Evolutionary conservation across 352 stramenopile genomes (phyloP), one percentile per base, ranked within the genome.

Genomic region (Phytophthora macrochlamydospora): DNA sequence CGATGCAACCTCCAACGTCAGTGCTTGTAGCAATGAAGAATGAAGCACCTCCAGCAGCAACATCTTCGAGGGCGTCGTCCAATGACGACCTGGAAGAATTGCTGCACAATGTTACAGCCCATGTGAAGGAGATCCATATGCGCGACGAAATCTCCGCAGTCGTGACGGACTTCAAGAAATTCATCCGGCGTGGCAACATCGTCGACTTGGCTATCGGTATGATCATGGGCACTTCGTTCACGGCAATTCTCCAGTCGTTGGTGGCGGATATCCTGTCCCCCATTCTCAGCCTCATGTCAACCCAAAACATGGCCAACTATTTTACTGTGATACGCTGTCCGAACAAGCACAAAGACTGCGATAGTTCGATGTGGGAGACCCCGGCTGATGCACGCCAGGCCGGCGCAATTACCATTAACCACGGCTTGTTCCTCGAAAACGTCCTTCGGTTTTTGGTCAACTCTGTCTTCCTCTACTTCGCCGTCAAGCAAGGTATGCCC

Each of bases 381-480:
- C 82, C 69, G 57, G 63, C 78, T 35, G 68, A 79, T 69, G 77
- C 80, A 2, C 77, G 78, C 9, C 73, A 79, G 18, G 59, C 70
- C 1, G 80, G 80, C 4, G 77, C 77, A 0, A 67, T 87, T 14
- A 89, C 80, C 50, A 59, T 89, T 68, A 89, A 89, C 62, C 87
- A 85, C 50, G 80, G 80, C 1, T 71, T 81, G 28, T 89, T 89
- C 60, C 43, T 73, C 2, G 78, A 89, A 52, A 89, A 89, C 65
- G 59, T 87, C 45, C 53, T 87, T 68, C 84, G 84, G 65, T 89
- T 89, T 52, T 64, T 89, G 65, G 81, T 82, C 60, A 83, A 87
- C 55, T 75, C 80, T 14, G 59, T 89, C 28, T 87, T 89, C 49
- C 75, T 89, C 37, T 89, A 84, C 71, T 69, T 89, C 45, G 78